Percentiles rank a stretch among this genome's conserved stretches.
Evolutionary conservation across 2,329 filamentous ascomycete species (phyloP).

Genomic region (Rachicladosporium sp.): DNA sequence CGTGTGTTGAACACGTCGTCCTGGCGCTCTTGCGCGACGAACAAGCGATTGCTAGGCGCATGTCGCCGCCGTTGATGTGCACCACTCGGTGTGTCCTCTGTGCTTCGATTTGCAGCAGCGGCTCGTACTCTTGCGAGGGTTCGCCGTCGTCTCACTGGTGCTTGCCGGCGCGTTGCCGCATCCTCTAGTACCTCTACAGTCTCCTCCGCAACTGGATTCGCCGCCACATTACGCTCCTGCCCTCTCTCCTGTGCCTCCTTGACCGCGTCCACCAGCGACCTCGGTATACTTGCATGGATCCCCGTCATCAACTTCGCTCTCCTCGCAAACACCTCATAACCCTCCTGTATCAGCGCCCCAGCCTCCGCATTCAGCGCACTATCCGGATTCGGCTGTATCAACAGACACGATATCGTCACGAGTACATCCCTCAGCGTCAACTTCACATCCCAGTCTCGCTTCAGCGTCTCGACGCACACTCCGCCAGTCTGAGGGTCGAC

Average conservation of each 20-base stretch:
- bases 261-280: slow-evolving; percentile 32
- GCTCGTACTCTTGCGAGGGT: slow-evolving; percentile 16
- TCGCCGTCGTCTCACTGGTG: slow-evolving; percentile 14
- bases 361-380: slow-evolving; percentile 51
- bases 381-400: slow-evolving; percentile 53
- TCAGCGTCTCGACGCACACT: slow-evolving; percentile 53
- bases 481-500: slow-evolving; percentile 50
- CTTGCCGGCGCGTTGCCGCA: slow-evolving; percentile 7
- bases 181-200: slow-evolving; percentile 9
- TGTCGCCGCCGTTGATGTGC: slow-evolving; percentile 2
- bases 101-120: slow-evolving; percentile 9
- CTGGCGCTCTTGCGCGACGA: slow-evolving; percentile 13
- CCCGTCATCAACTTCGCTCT: slow-evolving; percentile 50
- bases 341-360: slow-evolving; percentile 45
- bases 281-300: slow-evolving; percentile 46
- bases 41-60: slow-evolving; percentile 9
- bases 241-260: slow-evolving; percentile 41
- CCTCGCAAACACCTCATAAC: slow-evolving; percentile 45
- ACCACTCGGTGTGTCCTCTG: slow-evolving; percentile 15
- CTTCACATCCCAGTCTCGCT: slow-evolving; percentile 48
- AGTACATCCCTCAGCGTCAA: slow-evolving; percentile 49
- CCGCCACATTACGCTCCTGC: slow-evolving; percentile 19
- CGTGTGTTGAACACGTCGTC: slow-evolving; percentile 1
- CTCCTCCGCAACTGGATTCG: slow-evolving; percentile 5
- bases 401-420: slow-evolving; percentile 48